Base-by-base conservation (phyloP, 192 early-diverging fungal genomes). In the Rhizophagus clarus region DNA sequence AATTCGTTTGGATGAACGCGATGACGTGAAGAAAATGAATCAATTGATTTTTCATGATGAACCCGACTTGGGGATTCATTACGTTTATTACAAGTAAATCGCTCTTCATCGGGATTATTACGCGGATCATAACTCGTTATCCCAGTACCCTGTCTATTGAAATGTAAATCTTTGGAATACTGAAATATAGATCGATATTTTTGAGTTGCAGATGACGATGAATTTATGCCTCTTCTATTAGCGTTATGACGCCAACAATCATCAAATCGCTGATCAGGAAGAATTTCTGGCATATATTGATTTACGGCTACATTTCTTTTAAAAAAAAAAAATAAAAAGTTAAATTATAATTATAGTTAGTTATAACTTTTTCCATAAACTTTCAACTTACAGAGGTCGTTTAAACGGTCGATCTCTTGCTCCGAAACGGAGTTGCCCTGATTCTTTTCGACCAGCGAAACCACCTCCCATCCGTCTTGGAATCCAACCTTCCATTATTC, bases 391-490 rank as follows among this genome's bases (percentile, higher is more conserved):
- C 77, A 79, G 24, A 28, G 77, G 77, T 37, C 77, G 32, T 64
- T 81, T 74, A 66, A 86, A 86, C 1, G 81, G 82, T 28, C 85
- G 73, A 28, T 84, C 83, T 76, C 83, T 78, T 29, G 83, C 81
- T 29, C 85, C 85, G 73, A 86, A 86, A 61, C 85, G 51, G 49
- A 86, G 72, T 62, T 86, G 85, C 0, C 85, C 85, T 31, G 83
- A 84, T 73, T 84, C 82, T 77, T 86, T 86, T 70, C 75, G 74
- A 7, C 85, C 85, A 17, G 82, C 83, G 75, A 84, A 86, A 42
- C 85, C 85, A 24, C 85, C 85, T 32, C 85, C 85, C 22, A 86
- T 66, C 64, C 83, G 74, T 37, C 85, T 80, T 62, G 85, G 85
- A 24, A 83, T 64, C 85, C 85, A 86, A 5, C 83, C 83, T 34